A percentile compares a stretch with the other conserved stretches of the same genome.
These are phyloP conservation scores for Colletotrichum karsti DNA, from an alignment of 2,329 filamentous ascomycete species.

Conservation along the genomic window DNA sequence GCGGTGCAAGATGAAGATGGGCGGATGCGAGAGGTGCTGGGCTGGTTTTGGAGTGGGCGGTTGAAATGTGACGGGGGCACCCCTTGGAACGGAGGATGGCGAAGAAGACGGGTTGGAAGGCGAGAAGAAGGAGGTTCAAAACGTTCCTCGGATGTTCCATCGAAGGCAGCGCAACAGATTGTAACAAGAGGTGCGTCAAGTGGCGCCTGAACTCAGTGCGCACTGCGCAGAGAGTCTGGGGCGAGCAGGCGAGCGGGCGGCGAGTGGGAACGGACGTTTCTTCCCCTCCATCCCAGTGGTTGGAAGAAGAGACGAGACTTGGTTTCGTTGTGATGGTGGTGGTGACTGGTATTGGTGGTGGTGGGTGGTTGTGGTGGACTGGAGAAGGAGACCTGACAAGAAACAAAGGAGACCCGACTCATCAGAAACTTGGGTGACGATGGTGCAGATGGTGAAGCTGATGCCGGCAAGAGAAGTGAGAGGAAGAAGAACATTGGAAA, in stretches of 20 bases:
- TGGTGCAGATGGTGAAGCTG: neutral
- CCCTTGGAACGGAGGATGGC: neutral
- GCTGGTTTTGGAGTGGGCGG: too few species aligned
- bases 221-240: slow-evolving; percentile 21
- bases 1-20: neutral
- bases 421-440: slow-evolving; percentile 5
- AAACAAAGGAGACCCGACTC: slow-evolving; percentile 22
- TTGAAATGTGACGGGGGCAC: neutral
- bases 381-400: neutral
- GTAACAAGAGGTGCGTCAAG: slow-evolving; percentile 49
- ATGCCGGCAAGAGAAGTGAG: neutral
- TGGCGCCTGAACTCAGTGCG: slow-evolving; percentile 40
- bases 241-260: slow-evolving; percentile 5
- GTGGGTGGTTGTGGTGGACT: neutral
- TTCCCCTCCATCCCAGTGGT: neutral
- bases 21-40: neutral
- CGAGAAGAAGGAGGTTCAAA: slow-evolving; percentile 22
- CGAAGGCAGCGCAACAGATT: slow-evolving; percentile 36
- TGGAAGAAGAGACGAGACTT: neutral
- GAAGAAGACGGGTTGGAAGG: slow-evolving; percentile 13
- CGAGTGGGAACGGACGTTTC: slow-evolving; percentile 4
- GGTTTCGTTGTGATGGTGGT: neutral
- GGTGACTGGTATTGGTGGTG: neutral
- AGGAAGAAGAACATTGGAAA: neutral
- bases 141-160: slow-evolving; percentile 42